phyloP scores from a whole-genome alignment of 805 yeast genomes.

The Ogataea ramenticola region DNA sequence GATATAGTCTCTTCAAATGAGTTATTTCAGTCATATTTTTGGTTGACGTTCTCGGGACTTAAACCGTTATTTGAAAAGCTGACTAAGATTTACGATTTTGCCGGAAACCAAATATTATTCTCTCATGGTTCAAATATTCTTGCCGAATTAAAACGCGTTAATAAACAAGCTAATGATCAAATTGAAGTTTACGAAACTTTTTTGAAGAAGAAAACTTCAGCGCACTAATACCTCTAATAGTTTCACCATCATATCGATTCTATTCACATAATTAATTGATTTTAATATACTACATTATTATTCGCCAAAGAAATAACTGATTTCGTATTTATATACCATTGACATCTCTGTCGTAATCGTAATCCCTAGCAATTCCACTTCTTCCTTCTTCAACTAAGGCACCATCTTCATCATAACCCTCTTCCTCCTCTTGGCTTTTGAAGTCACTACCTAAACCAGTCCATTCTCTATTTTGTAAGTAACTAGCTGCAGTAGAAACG shows the following conservation, averaged over 20 bases:
- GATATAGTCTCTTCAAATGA: constrained; percentile 20
- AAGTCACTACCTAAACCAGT: constrained; percentile 88
- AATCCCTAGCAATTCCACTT: constrained; percentile 87
- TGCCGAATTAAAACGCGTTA: not conserved
- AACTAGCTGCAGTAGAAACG: constrained; percentile 80
- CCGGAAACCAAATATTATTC: constrained; percentile 9
- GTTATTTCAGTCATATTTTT: constrained; percentile 22
- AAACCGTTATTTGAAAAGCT: constrained; percentile 17
- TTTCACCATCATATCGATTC: too few relatives aligned
- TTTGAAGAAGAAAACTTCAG: not conserved
- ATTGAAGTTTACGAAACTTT: not conserved
- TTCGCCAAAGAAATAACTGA: not conserved
- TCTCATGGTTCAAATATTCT: not conserved
- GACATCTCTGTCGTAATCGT: constrained; percentile 34
- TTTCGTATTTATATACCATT: constrained; percentile 14
- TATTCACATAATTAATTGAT: too few relatives aligned
- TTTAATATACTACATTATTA: too few relatives aligned
- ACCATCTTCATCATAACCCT: constrained; percentile 49
- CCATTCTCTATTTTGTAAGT: constrained; percentile 71
- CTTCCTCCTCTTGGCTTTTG: constrained; percentile 24
- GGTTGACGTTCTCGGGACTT: constrained; percentile 22
- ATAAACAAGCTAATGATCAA: constrained; percentile 5
- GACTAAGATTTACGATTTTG: constrained; percentile 14
- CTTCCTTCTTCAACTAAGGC: constrained; percentile 79
- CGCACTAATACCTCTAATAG: not conserved